Base-by-base conservation (phyloP, 164 flowering plant genomes). In the Tinospora cordifolia region DNA sequence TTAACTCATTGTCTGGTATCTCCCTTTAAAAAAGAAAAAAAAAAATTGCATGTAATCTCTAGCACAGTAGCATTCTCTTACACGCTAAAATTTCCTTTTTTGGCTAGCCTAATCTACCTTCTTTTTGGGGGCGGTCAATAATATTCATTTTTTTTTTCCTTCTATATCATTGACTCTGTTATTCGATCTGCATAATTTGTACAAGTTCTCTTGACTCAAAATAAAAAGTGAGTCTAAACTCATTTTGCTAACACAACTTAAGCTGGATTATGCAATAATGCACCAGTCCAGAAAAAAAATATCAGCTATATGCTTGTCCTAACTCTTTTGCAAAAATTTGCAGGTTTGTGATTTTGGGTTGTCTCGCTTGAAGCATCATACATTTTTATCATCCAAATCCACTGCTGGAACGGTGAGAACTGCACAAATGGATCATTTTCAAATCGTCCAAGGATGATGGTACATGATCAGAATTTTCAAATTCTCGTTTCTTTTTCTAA, bases 261-360 rank as follows among this genome's bases (percentile, higher is more conserved):
- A 66, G 21, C 68, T 54, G 24, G 5, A 54, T 14, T 51, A 24
- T 54, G 2, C n/a, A 8, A 54, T 19, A 22, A 54, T 54, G 24
- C n/a, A 54, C 19, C 60, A 54, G 24, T 19, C n/a, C n/a, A n/a
- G n/a, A n/a, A n/a, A n/a, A n/a, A n/a, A n/a, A n/a, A 54, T n/a
- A 54, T n/a, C 21, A 54, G 24, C n/a, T 54, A 17, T 54, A 17
- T 54, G 24, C 2, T 54, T 54, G 25, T 8, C 6, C 60, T 54
- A 54, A 54, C 24, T 54, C 60, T 17, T 5, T 7, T 22, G 24
- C 21, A 54, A 54, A 54, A 54, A 9, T 19, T 36, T 83, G 77
- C 89, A 95, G 99, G 99, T 92, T 15, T 62, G 92, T 79, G 99
- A 95, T 83, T 95, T 95, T 90, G 99, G 99, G 51, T 78, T 94